A percentile compares a stretch with the other conserved stretches of the same genome.
These are phyloP conservation scores for Phytophthora tentaculata DNA, from an alignment of 352 stramenopile species.

Conservation along the genomic window DNA sequence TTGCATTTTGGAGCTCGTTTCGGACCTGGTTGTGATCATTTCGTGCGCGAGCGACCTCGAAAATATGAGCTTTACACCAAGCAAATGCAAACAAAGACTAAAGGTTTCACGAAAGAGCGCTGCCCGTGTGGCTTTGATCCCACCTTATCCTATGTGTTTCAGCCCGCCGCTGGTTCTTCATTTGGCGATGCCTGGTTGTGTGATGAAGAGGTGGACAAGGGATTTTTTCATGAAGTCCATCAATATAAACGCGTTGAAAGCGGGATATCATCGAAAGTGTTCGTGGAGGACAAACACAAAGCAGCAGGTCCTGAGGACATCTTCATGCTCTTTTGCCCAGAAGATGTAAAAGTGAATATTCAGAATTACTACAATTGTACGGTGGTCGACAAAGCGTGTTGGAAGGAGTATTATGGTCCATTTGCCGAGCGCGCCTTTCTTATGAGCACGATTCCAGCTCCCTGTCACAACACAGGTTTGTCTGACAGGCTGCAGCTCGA, in stretches of 20 bases:
- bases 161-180: background rate
- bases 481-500: too few relatives aligned
- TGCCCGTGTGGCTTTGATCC: background rate
- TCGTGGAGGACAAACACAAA: background rate
- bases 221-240: background rate
- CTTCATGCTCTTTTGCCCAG: background rate
- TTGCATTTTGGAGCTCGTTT: too few relatives aligned
- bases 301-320: background rate
- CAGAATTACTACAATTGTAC: background rate
- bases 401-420: background rate
- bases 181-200: background rate
- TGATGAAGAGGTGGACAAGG: background rate
- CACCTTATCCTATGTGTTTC: background rate
- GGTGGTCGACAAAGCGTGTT: background rate
- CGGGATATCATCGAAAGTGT: background rate
- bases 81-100: too few relatives aligned
- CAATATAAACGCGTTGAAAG: background rate
- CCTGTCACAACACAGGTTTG: too few relatives aligned
- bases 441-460: too few relatives aligned
- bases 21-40: too few relatives aligned
- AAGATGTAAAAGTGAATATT: background rate
- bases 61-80: too few relatives aligned
- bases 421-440: background rate
- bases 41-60: too few relatives aligned
- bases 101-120: background rate